Conservation (phyloP, 2,329 filamentous ascomycete species). For the Berkeleyomyces basicola region DNA sequence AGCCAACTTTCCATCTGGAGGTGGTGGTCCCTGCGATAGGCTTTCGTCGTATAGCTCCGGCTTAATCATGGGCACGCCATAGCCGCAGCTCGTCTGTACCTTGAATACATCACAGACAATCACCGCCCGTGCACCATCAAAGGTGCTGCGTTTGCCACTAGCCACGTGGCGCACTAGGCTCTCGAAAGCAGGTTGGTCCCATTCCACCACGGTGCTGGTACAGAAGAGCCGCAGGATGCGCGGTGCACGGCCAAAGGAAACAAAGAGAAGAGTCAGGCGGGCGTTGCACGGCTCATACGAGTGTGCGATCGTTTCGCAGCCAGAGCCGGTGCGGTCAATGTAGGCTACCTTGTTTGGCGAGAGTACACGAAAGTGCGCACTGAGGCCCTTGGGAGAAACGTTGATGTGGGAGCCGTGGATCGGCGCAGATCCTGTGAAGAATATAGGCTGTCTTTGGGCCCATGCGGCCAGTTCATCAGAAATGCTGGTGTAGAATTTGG, state of each 20-base stretch:
- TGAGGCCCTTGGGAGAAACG: constrained; percentile 57
- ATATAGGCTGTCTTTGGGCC: constrained; percentile 51
- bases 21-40: constrained; percentile 6
- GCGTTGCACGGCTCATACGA: constrained; percentile 51
- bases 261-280: constrained; percentile 59
- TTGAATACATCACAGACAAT: constrained; percentile 46
- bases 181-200: constrained; percentile 33
- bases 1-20: background rate
- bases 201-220: constrained; percentile 41
- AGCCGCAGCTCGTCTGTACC: constrained; percentile 52
- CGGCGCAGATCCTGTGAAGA: constrained; percentile 60
- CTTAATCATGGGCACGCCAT: constrained; percentile 39
- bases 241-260: constrained; percentile 41
- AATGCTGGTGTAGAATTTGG: constrained; percentile 39
- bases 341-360: constrained; percentile 47
- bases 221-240: constrained; percentile 51
- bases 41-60: constrained; percentile 22
- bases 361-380: constrained; percentile 45
- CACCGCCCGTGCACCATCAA: constrained; percentile 39
- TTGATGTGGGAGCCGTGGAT: constrained; percentile 55
- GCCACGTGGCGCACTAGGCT: constrained; percentile 29
- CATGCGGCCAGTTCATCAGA: constrained; percentile 40
- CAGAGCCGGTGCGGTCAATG: constrained; percentile 58
- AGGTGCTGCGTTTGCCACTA: constrained; percentile 22
- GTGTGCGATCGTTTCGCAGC: constrained; percentile 60